phyloP scores from a whole-genome alignment of 2,329 filamentous ascomycete species.

The Tolypocladium endophyticum region DNA sequence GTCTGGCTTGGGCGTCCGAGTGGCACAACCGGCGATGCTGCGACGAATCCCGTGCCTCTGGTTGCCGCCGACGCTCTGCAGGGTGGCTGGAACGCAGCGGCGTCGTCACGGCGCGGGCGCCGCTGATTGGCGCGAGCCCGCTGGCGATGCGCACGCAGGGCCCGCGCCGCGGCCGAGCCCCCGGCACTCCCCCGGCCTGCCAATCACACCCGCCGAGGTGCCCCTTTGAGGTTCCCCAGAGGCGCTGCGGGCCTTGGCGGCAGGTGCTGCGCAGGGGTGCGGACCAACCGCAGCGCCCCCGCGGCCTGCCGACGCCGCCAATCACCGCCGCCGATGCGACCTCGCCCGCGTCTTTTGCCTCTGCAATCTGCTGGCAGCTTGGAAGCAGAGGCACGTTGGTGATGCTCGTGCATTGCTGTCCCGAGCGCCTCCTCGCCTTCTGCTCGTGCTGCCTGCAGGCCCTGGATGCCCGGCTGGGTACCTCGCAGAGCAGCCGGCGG shows the following conservation, averaged over 20 bases:
- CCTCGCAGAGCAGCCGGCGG: not conserved
- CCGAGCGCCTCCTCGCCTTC: not conserved
- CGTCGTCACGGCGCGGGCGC: not conserved
- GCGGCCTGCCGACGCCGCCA: not conserved
- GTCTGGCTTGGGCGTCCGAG: not conserved
- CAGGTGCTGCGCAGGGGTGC: not conserved
- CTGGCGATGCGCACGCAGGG: not conserved
- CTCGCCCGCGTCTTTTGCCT: not conserved
- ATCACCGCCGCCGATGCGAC: not conserved
- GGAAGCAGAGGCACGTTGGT: not conserved
- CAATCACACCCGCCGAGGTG: not conserved
- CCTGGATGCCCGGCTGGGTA: not conserved
- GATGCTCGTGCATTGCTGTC: not conserved
- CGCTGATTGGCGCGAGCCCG: not conserved
- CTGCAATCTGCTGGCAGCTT: not conserved
- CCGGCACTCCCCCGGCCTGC: not conserved
- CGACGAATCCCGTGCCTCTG: conserved; percentile 19
- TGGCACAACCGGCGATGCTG: not conserved
- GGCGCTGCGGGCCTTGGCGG: not conserved
- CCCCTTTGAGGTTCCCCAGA: not conserved
- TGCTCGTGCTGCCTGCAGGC: not conserved
- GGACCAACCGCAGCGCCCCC: not conserved
- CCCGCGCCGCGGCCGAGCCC: not conserved
- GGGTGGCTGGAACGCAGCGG: conserved; percentile 5
- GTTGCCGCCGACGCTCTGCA: conserved; percentile 35